Percentiles rank a stretch among this genome's conserved stretches.
Evolutionary conservation across 805 yeast species (phyloP).

Genomic region (Zygosaccharomyces rouxii): DNA sequence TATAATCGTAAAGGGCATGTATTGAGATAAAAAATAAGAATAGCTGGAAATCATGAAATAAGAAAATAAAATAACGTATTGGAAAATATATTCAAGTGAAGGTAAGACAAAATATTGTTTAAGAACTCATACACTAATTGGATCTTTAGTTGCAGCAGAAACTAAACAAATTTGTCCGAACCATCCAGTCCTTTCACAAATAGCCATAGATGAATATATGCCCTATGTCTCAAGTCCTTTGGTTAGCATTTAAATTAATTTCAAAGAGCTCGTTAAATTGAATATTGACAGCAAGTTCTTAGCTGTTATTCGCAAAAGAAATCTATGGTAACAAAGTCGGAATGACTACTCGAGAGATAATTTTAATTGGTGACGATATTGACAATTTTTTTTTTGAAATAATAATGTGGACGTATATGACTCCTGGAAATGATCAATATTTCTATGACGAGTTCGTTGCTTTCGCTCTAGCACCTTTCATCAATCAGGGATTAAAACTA

Average conservation of each 20-base stretch:
- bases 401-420: slow-evolving; percentile 29
- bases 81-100: no score
- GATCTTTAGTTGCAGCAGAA: slow-evolving; percentile 24
- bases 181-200: slow-evolving; percentile 14
- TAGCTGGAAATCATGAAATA: no score
- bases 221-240: slow-evolving; percentile 29
- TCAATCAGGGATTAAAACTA: slow-evolving; percentile 13
- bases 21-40: no score
- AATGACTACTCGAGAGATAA: slow-evolving; percentile 24
- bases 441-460: slow-evolving; percentile 18
- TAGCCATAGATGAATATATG: slow-evolving; percentile 19
- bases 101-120: no score
- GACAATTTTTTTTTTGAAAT: slow-evolving; percentile 28
- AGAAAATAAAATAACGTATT: no score
- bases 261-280: slow-evolving; percentile 21
- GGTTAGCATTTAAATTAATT: slow-evolving; percentile 25
- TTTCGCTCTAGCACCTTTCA: slow-evolving; percentile 29
- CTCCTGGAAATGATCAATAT: slow-evolving; percentile 25
- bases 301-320: slow-evolving; percentile 18
- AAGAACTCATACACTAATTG: slow-evolving; percentile 32
- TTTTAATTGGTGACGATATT: slow-evolving; percentile 29
- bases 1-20: no score
- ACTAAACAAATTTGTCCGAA: slow-evolving; percentile 10
- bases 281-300: slow-evolving; percentile 19
- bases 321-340: slow-evolving; percentile 14